A percentile compares a stretch with the other conserved stretches of the same genome.
These are phyloP conservation scores for Cadophora malorum DNA, from an alignment of 2,329 filamentous ascomycete species.

Conservation along the genomic window DNA sequence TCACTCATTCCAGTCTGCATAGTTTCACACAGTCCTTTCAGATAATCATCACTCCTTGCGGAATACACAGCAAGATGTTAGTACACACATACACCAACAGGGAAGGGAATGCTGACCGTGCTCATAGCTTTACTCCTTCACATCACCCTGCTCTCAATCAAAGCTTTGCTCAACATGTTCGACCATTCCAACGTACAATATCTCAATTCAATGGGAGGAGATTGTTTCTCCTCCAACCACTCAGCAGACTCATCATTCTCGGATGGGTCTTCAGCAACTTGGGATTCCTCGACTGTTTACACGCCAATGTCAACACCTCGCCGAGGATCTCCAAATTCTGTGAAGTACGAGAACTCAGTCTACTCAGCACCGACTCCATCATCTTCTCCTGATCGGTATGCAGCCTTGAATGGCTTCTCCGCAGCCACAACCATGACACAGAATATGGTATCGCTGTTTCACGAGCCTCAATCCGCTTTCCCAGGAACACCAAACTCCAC, in stretches of 20 bases:
- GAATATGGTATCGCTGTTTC: slow-evolving; percentile 30
- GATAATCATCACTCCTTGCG: slow-evolving; percentile 14
- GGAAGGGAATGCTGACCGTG: slow-evolving; percentile 12
- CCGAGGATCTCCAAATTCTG: slow-evolving; percentile 18
- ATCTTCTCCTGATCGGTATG: slow-evolving; percentile 27
- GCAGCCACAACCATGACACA: slow-evolving; percentile 31
- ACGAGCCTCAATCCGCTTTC: slow-evolving; percentile 24
- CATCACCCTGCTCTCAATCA: not conserved
- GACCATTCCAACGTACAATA: slow-evolving; percentile 22
- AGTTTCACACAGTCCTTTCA: slow-evolving; percentile 32
- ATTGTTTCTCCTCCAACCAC: slow-evolving; percentile 26
- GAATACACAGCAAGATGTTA: slow-evolving; percentile 22
- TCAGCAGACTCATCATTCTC: slow-evolving; percentile 28
- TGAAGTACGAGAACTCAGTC: slow-evolving; percentile 33
- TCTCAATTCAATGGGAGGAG: slow-evolving; percentile 2
- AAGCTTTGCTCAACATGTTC: slow-evolving; percentile 31
- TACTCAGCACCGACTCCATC: slow-evolving; percentile 24
- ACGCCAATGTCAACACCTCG: slow-evolving; percentile 29
- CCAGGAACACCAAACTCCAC: not conserved
- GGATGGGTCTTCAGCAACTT: slow-evolving; percentile 21
- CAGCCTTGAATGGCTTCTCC: slow-evolving; percentile 21
- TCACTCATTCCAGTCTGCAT: slow-evolving; percentile 34
- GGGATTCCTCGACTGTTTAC: slow-evolving; percentile 21
- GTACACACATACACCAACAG: slow-evolving; percentile 8
- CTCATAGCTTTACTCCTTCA: not conserved